Percentiles rank a stretch among this genome's conserved stretches.
These are phyloP conservation scores for Malus hybrid DNA, from an alignment of 331 rosid species.

Conservation along the genomic window DNA sequence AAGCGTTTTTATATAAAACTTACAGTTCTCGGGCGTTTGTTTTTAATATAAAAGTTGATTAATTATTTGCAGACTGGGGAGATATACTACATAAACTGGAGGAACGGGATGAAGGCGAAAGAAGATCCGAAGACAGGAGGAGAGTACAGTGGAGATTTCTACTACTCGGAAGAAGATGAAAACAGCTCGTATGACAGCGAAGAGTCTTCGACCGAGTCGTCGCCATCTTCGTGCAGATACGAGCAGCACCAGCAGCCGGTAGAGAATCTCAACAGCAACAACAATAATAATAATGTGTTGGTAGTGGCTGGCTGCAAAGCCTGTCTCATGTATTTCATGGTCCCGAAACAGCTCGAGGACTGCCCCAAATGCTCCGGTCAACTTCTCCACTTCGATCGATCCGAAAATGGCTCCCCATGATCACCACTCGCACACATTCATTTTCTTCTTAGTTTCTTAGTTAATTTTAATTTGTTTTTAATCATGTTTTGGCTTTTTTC, in stretches of 20 bases:
- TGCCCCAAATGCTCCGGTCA: constrained; percentile 88
- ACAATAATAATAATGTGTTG: constrained; percentile 30
- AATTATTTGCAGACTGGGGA: constrained; percentile 66
- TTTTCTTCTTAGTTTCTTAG: not conserved
- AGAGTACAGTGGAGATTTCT: constrained; percentile 35
- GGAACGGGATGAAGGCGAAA: constrained; percentile 83
- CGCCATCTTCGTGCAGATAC: constrained; percentile 33
- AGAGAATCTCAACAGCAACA: constrained; percentile 5
- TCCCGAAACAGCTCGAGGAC: constrained; percentile 69
- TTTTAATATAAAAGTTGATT: not conserved
- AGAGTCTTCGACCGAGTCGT: constrained; percentile 70
- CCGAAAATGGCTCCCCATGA: constrained; percentile 55
- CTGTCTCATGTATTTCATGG: constrained; percentile 96
- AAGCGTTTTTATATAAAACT: not conserved
- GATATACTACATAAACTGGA: constrained; percentile 95
- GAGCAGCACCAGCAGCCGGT: constrained; percentile 6
- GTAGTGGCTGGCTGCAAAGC: constrained; percentile 96
- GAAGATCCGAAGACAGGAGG: constrained; percentile 66
- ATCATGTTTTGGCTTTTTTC: not conserved
- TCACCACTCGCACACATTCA: not conserved
- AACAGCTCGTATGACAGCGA: constrained; percentile 62
- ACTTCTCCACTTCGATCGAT: constrained; percentile 92
- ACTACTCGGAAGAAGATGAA: constrained; percentile 54
- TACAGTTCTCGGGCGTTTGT: not conserved
- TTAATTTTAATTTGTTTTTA: not conserved